Conservation (phyloP, 1,284 basidiomycete genomes). For the Mycosarcoma mackinlayi region DNA sequence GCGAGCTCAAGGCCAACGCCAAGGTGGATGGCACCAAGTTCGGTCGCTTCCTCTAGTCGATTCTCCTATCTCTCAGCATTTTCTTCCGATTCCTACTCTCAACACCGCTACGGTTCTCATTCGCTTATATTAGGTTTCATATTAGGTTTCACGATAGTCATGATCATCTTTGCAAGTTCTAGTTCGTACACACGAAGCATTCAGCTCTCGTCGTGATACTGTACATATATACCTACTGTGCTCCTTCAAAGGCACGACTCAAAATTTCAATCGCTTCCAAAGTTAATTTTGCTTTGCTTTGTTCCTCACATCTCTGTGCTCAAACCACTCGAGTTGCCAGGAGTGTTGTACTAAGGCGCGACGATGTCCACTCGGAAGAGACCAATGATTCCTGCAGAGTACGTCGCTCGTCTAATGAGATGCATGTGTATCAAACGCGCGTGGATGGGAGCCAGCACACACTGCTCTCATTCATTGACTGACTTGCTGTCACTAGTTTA, state of each 20-base stretch:
- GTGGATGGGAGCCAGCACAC: too few relatives aligned
- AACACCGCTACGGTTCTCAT: slow-evolving; percentile 5
- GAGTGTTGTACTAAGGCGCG: too few relatives aligned
- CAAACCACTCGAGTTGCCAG: too few relatives aligned
- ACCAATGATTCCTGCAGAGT: too few relatives aligned
- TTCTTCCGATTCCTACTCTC: neutral
- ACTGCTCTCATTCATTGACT: too few relatives aligned
- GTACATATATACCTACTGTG: slow-evolving; percentile 31
- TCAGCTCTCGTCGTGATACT: slow-evolving; percentile 6
- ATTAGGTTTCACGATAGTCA: too few relatives aligned
- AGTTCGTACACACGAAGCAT: slow-evolving; percentile 6
- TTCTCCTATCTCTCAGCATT: slow-evolving; percentile 15
- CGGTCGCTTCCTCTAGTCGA: slow-evolving; percentile 34
- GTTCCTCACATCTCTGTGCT: too few relatives aligned
- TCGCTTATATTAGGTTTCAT: neutral
- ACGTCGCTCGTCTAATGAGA: too few relatives aligned
- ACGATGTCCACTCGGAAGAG: too few relatives aligned
- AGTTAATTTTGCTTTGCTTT: too few relatives aligned
- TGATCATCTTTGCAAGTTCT: slow-evolving; percentile 10
- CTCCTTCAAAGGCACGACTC: slow-evolving; percentile 8
- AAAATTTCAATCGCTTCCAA: neutral
- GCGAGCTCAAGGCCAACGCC: slow-evolving; percentile 50
- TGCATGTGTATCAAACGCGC: too few relatives aligned
- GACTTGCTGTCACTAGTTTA: too few relatives aligned
- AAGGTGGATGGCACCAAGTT: slow-evolving; percentile 53